Percentiles rank a stretch among this genome's conserved stretches.
phyloP scores from a whole-genome alignment of 225 moss, liverwort and hornwort species.

The Bryum argenteum region DNA sequence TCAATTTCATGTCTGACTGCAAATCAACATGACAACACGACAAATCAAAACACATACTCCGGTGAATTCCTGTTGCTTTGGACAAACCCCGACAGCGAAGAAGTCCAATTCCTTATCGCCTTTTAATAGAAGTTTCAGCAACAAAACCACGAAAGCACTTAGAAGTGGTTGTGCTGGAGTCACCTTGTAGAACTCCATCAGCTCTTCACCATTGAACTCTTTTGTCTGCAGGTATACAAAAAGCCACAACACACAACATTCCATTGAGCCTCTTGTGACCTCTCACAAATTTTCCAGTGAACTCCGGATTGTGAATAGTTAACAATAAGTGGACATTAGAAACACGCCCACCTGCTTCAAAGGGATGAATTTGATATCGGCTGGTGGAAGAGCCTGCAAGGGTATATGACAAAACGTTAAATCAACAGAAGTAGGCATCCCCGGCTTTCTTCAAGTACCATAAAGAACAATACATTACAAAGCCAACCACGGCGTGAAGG shows the following conservation, averaged over 20 bases:
- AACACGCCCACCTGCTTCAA: conserved; percentile 75
- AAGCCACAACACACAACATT: conserved; percentile 2
- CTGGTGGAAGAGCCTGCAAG: conserved; percentile 80
- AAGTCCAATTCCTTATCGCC: conserved; percentile 18
- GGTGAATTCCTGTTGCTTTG: conserved; percentile 10
- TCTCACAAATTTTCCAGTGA: neutral
- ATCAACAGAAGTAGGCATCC: conserved; percentile 1
- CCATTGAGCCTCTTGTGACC: neutral
- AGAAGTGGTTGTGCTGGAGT: conserved; percentile 11
- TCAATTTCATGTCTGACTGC: conserved; percentile 87
- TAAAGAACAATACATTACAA: neutral
- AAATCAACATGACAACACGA: conserved; percentile 30
- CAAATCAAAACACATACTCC: conserved; percentile 9
- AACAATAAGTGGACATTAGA: neutral
- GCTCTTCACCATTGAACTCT: conserved; percentile 80
- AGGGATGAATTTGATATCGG: conserved; percentile 86
- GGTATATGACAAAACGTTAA: neutral
- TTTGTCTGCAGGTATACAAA: conserved; percentile 67
- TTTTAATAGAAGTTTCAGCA: conserved; percentile 18
- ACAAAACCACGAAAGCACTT: conserved; percentile 11
- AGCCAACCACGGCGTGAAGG: neutral
- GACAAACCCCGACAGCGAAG: conserved; percentile 14
- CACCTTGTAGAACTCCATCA: conserved; percentile 97
- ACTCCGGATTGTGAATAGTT: neutral
- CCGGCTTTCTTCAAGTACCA: too few species aligned